Base-by-base conservation (phyloP, 768 basidiomycete species). In the Leucosporidium yakuticum region DNA sequence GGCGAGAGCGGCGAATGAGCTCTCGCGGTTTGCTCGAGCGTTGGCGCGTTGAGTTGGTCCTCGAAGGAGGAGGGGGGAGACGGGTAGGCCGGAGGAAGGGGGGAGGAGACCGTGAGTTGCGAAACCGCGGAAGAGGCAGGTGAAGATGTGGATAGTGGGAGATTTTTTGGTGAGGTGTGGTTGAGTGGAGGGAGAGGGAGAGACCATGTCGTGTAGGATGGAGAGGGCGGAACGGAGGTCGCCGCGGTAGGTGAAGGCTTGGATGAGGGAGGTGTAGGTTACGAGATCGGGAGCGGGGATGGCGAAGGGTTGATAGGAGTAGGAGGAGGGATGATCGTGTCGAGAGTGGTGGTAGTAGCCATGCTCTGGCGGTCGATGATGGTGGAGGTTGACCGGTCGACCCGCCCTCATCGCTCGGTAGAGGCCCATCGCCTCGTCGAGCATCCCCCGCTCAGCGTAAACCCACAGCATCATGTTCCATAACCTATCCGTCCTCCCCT, bases 101-200 rank as follows among this genome's bases (percentile, higher is more conserved):
- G 59, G 59, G 17, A 25, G 44, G 2, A 62, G 66, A 31, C 84
- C 88, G 71, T 88, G 85, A 17, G 83, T 84, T 11, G 81, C 80
- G 76, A 90, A 92, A 1, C 88, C 90, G 23, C 88, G 82, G 75
- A 93, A 91, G 50, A 93, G 76, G 23, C 84, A 84, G 27, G 88
- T 85, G 77, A 87, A 92, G 39, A 85, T 80, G 27, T 83, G 78
- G 57, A 84, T 75, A 2, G 81, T 84, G 4, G 84, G 84, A 81
- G 83, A 12, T 75, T 74, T 14, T 39, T 51, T 4, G 63, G 67
- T 25, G 53, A 27, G 23, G 25, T 51, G n/a, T 62, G 57, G 31
- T 31, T n/a, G 53, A 23, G 25, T 62, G 56, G 31, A 48, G 32
- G 83, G 81, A 34, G 80, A 78, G 23, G 81, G 79, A 15, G 82